Percentiles rank a stretch among this genome's conserved stretches.
Evolutionary conservation across 169 alveolate species (phyloP).

Genomic region (Theileria sp.): DNA sequence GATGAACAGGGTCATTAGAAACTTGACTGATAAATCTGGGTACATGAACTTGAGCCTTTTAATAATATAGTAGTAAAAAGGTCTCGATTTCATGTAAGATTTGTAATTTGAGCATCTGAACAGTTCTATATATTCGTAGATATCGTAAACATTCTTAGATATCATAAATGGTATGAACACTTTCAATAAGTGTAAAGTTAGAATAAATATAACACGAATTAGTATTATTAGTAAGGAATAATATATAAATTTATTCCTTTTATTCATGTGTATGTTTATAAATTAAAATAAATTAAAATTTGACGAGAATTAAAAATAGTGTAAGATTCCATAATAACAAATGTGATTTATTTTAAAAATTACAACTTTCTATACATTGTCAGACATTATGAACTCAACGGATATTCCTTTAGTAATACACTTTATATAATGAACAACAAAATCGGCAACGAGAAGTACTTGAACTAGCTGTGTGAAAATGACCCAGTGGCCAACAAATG

Average conservation of each 20-base stretch:
- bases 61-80: constrained; percentile 19
- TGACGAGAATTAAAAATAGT: not conserved
- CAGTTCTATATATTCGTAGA: constrained; percentile 47
- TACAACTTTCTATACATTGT: constrained; percentile 71
- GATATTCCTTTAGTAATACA: constrained; percentile 85
- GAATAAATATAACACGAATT: constrained; percentile 8
- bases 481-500: constrained; percentile 88
- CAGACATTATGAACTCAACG: constrained; percentile 79
- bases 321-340: not conserved
- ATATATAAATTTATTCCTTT: not conserved
- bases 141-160: constrained; percentile 35
- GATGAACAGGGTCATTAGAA: constrained; percentile 26
- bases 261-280: constrained; percentile 7
- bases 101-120: constrained; percentile 2
- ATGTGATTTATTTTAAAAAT: constrained; percentile 1
- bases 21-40: constrained; percentile 19
- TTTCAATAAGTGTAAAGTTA: not conserved
- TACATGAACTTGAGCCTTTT: not conserved
- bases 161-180: constrained; percentile 38
- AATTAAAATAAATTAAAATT: not conserved
- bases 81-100: constrained; percentile 13
- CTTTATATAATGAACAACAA: constrained; percentile 83
- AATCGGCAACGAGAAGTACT: constrained; percentile 86
- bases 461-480: constrained; percentile 83
- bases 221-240: constrained; percentile 3